Conservation (phyloP, 1,139 yeast species). For the Debaryomyces fabryi region DNA sequence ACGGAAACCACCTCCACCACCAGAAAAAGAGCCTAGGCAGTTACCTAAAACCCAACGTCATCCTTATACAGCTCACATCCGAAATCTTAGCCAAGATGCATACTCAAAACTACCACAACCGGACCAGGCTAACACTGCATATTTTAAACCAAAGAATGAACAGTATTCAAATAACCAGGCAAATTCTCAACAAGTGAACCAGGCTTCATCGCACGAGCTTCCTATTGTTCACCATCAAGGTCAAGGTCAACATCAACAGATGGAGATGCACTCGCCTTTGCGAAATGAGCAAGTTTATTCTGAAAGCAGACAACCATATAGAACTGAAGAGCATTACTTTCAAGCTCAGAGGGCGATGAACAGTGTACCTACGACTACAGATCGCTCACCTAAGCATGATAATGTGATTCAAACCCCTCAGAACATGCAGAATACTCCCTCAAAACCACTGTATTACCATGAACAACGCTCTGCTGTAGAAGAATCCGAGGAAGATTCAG, state of each 20-base stretch:
- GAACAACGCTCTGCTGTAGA: slow-evolving; percentile 3
- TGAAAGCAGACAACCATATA: not conserved
- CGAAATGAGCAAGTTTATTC: not conserved
- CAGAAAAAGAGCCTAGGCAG: not conserved
- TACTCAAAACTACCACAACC: not conserved
- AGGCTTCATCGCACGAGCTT: not conserved
- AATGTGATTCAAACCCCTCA: not conserved
- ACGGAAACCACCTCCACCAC: slow-evolving; percentile 5
- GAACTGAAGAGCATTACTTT: not conserved
- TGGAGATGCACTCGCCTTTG: not conserved
- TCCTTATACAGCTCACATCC: not conserved
- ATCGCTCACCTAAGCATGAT: not conserved
- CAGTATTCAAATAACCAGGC: not conserved
- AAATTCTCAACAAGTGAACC: not conserved
- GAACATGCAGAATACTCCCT: not conserved
- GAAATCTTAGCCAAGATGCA: not conserved
- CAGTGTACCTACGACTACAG: not conserved
- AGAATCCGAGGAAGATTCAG: slow-evolving; percentile 10
- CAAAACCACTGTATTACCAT: not conserved
- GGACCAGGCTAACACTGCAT: not conserved
- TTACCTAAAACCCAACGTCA: not conserved
- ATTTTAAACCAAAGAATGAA: not conserved
- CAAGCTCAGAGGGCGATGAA: not conserved
- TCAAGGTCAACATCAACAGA: not conserved
- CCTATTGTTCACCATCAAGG: not conserved